phyloP scores from a whole-genome alignment of 441 rosid genomes.

The Euphorbia schlechtendalii region DNA sequence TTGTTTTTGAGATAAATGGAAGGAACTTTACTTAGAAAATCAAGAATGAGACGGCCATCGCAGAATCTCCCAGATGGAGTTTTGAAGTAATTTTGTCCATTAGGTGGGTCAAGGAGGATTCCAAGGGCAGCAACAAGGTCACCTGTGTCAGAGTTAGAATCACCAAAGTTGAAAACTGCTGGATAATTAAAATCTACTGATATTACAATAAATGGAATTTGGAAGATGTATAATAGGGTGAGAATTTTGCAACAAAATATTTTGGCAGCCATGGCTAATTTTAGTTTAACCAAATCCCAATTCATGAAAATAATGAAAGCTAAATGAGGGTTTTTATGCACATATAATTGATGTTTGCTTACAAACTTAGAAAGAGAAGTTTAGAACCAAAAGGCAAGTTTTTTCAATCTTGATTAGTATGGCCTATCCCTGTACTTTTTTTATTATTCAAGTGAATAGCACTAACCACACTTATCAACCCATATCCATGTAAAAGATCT shows the following conservation, averaged over 20 bases:
- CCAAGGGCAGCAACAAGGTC: slow-evolving; percentile 33
- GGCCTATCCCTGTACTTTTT: too few relatives aligned
- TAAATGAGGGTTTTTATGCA: slow-evolving; percentile 16
- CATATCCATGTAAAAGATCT: too few relatives aligned
- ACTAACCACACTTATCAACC: too few relatives aligned
- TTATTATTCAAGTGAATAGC: too few relatives aligned
- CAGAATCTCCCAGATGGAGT: slow-evolving; percentile 31
- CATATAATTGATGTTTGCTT: slow-evolving; percentile 28
- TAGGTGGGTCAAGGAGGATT: slow-evolving; percentile 28
- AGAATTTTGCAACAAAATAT: slow-evolving; percentile 13
- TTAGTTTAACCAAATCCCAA: neutral
- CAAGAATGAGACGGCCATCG: slow-evolving; percentile 41
- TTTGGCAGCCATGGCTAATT: slow-evolving; percentile 22
- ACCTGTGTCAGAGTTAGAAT: slow-evolving; percentile 45
- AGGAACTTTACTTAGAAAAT: slow-evolving; percentile 43
- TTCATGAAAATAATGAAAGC: neutral
- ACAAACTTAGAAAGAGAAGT: slow-evolving; percentile 19
- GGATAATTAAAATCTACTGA: slow-evolving; percentile 45
- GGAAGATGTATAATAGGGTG: slow-evolving; percentile 14
- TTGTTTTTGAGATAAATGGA: neutral
- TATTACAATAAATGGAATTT: slow-evolving; percentile 18
- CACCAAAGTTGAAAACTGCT: slow-evolving; percentile 47
- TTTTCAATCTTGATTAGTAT: neutral
- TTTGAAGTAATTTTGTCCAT: slow-evolving; percentile 32
- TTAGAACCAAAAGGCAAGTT: slow-evolving; percentile 31